Evolutionary conservation across 108 stramenopile species (phyloP), one percentile per base, ranked within the genome.

Genomic region (Fragilaria radians): DNA sequence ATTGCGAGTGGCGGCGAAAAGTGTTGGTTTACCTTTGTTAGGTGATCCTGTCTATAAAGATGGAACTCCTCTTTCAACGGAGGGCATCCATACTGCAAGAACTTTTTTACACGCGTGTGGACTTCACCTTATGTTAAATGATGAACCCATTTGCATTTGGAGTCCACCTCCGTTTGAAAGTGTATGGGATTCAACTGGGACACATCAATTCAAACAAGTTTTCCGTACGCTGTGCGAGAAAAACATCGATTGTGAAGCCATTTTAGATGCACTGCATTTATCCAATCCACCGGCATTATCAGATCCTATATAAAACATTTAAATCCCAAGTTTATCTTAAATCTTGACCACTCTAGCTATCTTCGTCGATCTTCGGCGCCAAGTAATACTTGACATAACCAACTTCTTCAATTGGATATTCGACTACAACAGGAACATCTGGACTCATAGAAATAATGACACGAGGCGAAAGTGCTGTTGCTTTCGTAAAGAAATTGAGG

Each of bases 301-400:
- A n/a, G n/a, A n/a, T n/a, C n/a, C n/a, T n/a, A n/a, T n/a, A n/a
- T n/a, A n/a, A n/a, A n/a, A n/a, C n/a, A n/a, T n/a, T n/a, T n/a
- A n/a, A n/a, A n/a, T n/a, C n/a, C n/a, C n/a, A n/a, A n/a, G n/a
- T n/a, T n/a, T n/a, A n/a, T n/a, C n/a, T n/a, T n/a, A n/a, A n/a
- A 7, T 54, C 32, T 66, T 59, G 55, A 42, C 71, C 74, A 27
- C 32, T 57, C 34, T 57, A 57, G 55, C 19, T 36, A 32, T 90
- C 93, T 65, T 99, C 98, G 61, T 99, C 98, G 67, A 99, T 97
- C 93, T 99, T 99, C 33, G 99, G 99, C 24, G 99, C 99, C 71
- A 99, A 79, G 81, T 94, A 99, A 79, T 95, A 99, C 63, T 93
- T 93, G 48, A 98, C 82, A 65, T 88, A 74, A 26, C 96, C 96